Percentiles rank a stretch among this genome's conserved stretches.
Conservation (phyloP, 345 rosid species). For the Pugionium cornutum region DNA sequence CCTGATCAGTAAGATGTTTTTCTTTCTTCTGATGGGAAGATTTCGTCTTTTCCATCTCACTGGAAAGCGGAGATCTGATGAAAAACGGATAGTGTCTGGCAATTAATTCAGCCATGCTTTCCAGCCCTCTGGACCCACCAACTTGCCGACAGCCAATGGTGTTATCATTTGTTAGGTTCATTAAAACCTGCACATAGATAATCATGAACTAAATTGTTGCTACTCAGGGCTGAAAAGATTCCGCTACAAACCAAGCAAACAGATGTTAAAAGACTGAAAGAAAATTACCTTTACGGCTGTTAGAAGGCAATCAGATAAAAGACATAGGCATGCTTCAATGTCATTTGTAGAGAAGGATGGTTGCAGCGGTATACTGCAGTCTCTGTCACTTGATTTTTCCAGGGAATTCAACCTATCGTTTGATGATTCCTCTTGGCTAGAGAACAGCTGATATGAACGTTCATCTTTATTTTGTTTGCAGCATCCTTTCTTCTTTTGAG, state of each 20-base stretch:
- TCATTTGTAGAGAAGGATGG: slow-evolving; percentile 46
- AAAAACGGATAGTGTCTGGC: slow-evolving; percentile 82
- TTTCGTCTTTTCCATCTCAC: slow-evolving; percentile 45
- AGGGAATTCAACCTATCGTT: slow-evolving; percentile 44
- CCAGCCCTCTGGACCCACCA: slow-evolving; percentile 82
- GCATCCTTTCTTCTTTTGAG: slow-evolving; percentile 44
- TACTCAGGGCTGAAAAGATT: neutral
- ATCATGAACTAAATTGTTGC: slow-evolving; percentile 4
- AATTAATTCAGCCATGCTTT: slow-evolving; percentile 78
- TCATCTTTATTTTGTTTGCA: slow-evolving; percentile 48
- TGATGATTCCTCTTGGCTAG: slow-evolving; percentile 57
- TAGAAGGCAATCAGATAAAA: slow-evolving; percentile 87
- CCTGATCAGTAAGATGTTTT: slow-evolving; percentile 78
- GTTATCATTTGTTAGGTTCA: slow-evolving; percentile 96
- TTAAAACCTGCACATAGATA: slow-evolving; percentile 67
- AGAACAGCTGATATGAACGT: slow-evolving; percentile 41
- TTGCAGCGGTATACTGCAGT: slow-evolving; percentile 44
- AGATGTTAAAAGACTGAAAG: slow-evolving; percentile 10
- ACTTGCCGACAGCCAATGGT: slow-evolving; percentile 86
- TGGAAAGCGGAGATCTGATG: slow-evolving; percentile 46
- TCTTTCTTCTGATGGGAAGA: slow-evolving; percentile 49
- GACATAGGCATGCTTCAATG: slow-evolving; percentile 56
- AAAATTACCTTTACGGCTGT: slow-evolving; percentile 78
- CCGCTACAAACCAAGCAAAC: slow-evolving; percentile 3
- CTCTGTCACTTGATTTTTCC: slow-evolving; percentile 48